Percentiles rank a stretch among this genome's conserved stretches.
Evolutionary conservation across 2,329 filamentous ascomycete species (phyloP).

Genomic region (Botrytis paeoniae): DNA sequence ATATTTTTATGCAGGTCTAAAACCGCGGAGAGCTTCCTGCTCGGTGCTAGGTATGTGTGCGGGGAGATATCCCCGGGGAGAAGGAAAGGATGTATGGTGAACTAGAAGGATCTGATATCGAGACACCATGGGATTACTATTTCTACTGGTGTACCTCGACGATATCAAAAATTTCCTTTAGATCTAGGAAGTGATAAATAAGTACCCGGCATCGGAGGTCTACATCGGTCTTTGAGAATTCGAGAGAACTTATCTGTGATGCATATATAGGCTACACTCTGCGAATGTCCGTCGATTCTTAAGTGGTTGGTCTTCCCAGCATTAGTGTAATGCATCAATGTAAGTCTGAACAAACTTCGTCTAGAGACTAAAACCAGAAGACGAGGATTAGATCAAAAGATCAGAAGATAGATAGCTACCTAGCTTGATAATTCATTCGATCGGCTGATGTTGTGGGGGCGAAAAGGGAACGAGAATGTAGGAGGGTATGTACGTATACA

Average conservation of each 20-base stretch:
- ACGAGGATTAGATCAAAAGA: neutral
- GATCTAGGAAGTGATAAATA: neutral
- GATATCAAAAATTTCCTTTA: neutral
- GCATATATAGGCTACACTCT: neutral
- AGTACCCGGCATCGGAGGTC: neutral
- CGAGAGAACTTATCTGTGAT: neutral
- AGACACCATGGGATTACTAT: neutral
- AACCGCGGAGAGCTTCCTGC: neutral
- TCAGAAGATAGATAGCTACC: neutral
- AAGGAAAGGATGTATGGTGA: neutral
- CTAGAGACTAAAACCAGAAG: neutral
- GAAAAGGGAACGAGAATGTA: neutral
- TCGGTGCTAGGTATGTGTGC: neutral
- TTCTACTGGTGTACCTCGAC: neutral
- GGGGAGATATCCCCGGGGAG: neutral
- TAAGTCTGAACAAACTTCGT: neutral
- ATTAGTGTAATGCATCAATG: neutral
- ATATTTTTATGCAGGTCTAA: neutral
- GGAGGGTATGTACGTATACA: neutral
- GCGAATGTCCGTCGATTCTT: neutral
- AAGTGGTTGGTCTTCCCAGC: neutral
- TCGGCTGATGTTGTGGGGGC: constrained; percentile 2
- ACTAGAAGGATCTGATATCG: neutral
- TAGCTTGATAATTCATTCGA: neutral
- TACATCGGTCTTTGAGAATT: neutral